These are phyloP conservation scores for Lentinula edodes DNA, from an alignment of 768 basidiomycete species.

Conservation along the genomic window DNA sequence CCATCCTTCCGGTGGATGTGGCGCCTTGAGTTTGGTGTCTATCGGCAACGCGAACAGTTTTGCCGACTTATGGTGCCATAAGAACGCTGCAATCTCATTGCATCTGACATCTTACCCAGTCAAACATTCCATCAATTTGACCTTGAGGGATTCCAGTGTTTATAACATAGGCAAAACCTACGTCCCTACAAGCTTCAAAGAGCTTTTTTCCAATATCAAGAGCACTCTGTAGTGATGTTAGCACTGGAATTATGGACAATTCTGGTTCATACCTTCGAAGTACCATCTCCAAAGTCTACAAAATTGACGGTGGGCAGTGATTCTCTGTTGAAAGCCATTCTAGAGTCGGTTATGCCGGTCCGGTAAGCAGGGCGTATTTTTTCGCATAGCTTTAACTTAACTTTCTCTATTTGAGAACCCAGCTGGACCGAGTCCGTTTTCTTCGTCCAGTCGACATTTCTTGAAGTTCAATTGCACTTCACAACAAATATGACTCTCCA, in stretches of 20 bases:
- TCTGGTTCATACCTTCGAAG: not conserved
- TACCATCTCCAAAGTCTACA: not conserved
- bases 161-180: slow-evolving; percentile 27
- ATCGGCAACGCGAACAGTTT: slow-evolving; percentile 17
- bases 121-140: slow-evolving; percentile 20
- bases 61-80: slow-evolving; percentile 9
- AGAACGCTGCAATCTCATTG: not conserved
- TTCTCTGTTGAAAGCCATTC: not conserved
- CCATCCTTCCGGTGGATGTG: slow-evolving; percentile 19
- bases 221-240: slow-evolving; percentile 8
- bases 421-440: too few relatives aligned
- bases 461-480: too few relatives aligned
- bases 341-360: too few relatives aligned
- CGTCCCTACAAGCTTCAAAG: slow-evolving; percentile 13
- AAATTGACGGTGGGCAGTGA: not conserved
- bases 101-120: slow-evolving; percentile 13
- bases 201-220: slow-evolving; percentile 12
- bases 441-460: too few relatives aligned
- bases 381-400: too few relatives aligned
- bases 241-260: not conserved
- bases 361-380: too few relatives aligned
- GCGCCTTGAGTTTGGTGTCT: slow-evolving; percentile 17
- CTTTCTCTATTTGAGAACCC: too few relatives aligned
- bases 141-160: slow-evolving; percentile 21
- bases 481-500: too few relatives aligned